Base-by-base conservation (phyloP, 2,329 filamentous ascomycete species). In the Pseudovirgaria hyperparasitica region DNA sequence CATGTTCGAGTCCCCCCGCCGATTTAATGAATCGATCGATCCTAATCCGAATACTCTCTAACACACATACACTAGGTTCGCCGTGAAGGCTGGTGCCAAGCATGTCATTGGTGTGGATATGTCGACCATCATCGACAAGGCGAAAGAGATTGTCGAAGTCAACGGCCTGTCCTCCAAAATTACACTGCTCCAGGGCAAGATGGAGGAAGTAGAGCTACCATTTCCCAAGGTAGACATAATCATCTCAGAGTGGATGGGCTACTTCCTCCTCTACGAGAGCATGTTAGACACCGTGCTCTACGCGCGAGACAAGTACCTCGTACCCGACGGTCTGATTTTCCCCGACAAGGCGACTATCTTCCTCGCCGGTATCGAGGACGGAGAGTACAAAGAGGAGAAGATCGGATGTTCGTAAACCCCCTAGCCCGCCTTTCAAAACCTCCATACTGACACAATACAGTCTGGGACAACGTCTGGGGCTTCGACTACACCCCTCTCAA, bases 221-320 rank as follows among this genome's bases (percentile, higher is more conserved):
- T 93, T 80, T 60, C 79, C 84, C 48, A 82, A 96, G 62, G 90
- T 98, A 40, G 90, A 98, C 52, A 98, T 98, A 54, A 98, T 98
- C 62, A 92, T 98, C 55, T 96, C 87, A 2, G 90, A 98, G 67
- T 98, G 90, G 90, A 98, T 98, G 90, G 90, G 90, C 18, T 98
- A 98, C 65, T 96, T 96, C 67, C 65, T 98, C 28, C 75, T 98
- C 35, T 98, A 98, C 62, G 90, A 98, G 73, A 82, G 73, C 72
- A 98, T 98, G 90, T 62, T 98, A 50, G 90, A 98, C 63, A 98
- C 90, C 17, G 90, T 98, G 26, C 71, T 98, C 33, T 96, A 94
- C 53, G 90, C 90, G 15, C 77, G 90, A 45, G 90, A 98, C 68
- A 79, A 70, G 55, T 98, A 93, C 59, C 75, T 98, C 34, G 67